Evolutionary conservation across 345 rosid species (phyloP).

Genomic region (Physaria fendleri): DNA sequence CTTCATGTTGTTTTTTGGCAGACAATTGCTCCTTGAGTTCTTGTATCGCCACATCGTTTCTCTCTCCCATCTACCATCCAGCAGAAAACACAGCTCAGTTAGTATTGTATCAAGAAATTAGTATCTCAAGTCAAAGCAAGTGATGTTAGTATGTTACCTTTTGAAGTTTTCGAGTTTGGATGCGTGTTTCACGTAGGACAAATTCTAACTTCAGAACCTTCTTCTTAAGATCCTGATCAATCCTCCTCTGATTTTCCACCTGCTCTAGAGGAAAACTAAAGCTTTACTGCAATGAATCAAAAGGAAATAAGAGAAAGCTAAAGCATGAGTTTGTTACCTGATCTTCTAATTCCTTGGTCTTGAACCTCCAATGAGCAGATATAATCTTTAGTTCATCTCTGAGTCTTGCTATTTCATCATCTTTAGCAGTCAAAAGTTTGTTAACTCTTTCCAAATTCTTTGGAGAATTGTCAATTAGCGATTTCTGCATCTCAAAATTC

Average conservation of each 20-base stretch:
- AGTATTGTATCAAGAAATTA: neutral
- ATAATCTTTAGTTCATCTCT: constrained; percentile 72
- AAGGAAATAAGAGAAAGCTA: constrained; percentile 1
- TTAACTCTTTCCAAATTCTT: constrained; percentile 56
- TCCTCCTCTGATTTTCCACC: constrained; percentile 80
- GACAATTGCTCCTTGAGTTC: constrained; percentile 65
- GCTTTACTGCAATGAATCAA: neutral
- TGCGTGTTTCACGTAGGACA: constrained; percentile 81
- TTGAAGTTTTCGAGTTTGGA: constrained; percentile 75
- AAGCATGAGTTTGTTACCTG: constrained; percentile 45
- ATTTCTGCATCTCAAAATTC: constrained; percentile 47
- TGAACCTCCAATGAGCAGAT: constrained; percentile 83
- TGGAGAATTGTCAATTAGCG: constrained; percentile 61
- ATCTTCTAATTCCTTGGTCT: constrained; percentile 69
- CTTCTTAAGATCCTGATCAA: constrained; percentile 84
- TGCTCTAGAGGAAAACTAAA: constrained; percentile 21
- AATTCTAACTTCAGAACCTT: constrained; percentile 83
- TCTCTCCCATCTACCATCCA: constrained; percentile 61
- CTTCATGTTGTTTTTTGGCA: constrained; percentile 34
- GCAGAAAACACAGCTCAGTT: neutral
- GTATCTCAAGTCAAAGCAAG: constrained; percentile 1
- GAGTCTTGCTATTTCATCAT: constrained; percentile 61
- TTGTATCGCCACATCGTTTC: constrained; percentile 69
- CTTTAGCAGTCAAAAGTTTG: constrained; percentile 52
- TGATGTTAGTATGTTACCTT: constrained; percentile 59